Conservation (phyloP, 495 filamentous ascomycete genomes). For the Lasiosphaeria miniovina region DNA sequence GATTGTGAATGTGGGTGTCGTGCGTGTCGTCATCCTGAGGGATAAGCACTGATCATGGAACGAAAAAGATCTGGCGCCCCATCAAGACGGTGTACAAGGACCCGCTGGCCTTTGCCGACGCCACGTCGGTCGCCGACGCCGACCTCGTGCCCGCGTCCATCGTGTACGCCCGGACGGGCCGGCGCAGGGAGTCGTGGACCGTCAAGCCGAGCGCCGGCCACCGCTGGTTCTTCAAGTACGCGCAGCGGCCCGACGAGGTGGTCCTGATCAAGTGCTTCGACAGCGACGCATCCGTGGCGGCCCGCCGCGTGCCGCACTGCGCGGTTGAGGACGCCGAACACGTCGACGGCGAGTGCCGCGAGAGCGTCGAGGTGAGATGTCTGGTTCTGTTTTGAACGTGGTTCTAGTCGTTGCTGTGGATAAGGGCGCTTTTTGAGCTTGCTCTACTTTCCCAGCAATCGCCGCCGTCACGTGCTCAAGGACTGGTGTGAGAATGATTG, state of each 20-base stretch:
- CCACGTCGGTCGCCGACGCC: conserved; percentile 53
- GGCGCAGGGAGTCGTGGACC: conserved; percentile 60
- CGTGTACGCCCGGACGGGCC: conserved; percentile 50
- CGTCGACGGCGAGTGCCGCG: conserved; percentile 39
- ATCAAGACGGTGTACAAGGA: conserved; percentile 60
- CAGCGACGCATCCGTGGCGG: conserved; percentile 52
- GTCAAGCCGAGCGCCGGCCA: conserved; percentile 56
- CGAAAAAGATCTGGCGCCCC: conserved; percentile 55
- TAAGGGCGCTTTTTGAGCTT: neutral
- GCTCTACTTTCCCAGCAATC: neutral
- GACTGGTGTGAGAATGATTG: too few species aligned
- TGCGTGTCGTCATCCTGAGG: conserved; percentile 20
- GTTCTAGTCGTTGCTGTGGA: neutral
- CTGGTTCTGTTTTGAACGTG: conserved; percentile 15
- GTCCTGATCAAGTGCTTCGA: conserved; percentile 71
- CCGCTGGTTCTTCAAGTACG: conserved; percentile 74
- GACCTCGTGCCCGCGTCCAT: conserved; percentile 70
- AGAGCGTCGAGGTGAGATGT: conserved; percentile 61
- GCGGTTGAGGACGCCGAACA: conserved; percentile 56
- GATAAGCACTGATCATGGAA: neutral
- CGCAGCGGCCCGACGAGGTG: conserved; percentile 57
- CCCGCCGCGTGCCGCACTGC: conserved; percentile 60
- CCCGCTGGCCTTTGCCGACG: conserved; percentile 61
- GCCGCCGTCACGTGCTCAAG: too few species aligned
- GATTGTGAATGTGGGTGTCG: conserved; percentile 58